These are phyloP conservation scores for Eleusine coracana DNA, from an alignment of 176 grass and related monocot species.

Conservation along the genomic window DNA sequence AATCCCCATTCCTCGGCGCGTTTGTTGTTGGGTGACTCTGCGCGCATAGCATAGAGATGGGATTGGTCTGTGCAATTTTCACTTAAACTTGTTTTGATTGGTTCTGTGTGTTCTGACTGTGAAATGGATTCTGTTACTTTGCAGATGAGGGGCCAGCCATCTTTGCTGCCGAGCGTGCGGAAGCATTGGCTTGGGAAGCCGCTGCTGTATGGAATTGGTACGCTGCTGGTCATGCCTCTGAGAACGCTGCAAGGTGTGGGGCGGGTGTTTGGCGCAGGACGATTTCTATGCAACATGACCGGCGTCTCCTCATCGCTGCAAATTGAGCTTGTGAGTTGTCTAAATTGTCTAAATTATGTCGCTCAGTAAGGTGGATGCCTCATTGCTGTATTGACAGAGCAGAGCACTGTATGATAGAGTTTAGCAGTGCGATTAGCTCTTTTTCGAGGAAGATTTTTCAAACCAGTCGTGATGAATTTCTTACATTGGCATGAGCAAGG, in stretches of 20 bases:
- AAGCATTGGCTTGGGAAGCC: constrained; percentile 85
- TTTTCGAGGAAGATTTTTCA: neutral
- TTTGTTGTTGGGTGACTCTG: neutral
- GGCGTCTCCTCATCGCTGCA: constrained; percentile 75
- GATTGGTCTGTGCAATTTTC: constrained; percentile 12
- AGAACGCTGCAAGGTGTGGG: constrained; percentile 82
- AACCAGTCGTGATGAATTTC: constrained; percentile 14
- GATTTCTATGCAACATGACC: constrained; percentile 78
- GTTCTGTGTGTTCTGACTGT: neutral
- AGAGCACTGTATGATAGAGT: neutral
- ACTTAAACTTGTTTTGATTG: neutral
- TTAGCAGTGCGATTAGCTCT: neutral
- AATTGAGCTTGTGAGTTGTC: constrained; percentile 81
- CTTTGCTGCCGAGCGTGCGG: constrained; percentile 68
- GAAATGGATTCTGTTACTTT: constrained; percentile 16
- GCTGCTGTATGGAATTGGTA: constrained; percentile 72
- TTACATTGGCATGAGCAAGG: neutral
- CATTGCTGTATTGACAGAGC: neutral
- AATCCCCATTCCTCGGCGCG: neutral
- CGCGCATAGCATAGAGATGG: neutral
- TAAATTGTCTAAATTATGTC: constrained; percentile 19
- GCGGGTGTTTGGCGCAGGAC: constrained; percentile 62
- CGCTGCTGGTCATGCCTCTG: constrained; percentile 69
- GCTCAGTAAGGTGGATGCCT: neutral
- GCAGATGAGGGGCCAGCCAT: constrained; percentile 71